Conservation (phyloP, 306 rosid genomes). For the Carpinus viminea region DNA sequence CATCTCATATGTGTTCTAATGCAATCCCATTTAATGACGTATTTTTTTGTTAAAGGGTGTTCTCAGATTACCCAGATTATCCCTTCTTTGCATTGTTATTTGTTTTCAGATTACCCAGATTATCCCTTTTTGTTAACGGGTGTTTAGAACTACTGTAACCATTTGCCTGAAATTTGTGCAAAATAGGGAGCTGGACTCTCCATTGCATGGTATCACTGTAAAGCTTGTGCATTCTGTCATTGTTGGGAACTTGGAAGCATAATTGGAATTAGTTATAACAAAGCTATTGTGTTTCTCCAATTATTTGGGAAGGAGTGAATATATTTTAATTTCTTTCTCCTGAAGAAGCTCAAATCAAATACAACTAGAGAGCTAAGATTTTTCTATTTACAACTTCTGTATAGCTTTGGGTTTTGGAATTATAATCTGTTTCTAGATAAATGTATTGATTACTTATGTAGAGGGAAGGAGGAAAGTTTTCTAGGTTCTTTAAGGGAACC, state of each 20-base stretch:
- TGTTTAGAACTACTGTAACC: background rate
- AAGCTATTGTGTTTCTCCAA: background rate
- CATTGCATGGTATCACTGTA: background rate
- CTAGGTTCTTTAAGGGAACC: no score
- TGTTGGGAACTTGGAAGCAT: background rate
- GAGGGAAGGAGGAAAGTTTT: no score
- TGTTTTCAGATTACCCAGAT: background rate
- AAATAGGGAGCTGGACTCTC: background rate
- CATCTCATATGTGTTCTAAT: background rate
- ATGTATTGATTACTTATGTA: no score
- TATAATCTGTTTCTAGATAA: no score
- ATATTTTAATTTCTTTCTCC: no score
- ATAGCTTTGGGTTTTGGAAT: no score
- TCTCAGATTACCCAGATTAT: background rate
- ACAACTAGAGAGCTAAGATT: no score
- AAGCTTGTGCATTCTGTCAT: background rate
- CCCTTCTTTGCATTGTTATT: background rate
- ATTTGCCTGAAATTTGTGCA: background rate
- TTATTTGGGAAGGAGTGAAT: no score
- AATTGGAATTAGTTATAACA: background rate
- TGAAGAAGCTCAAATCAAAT: no score
- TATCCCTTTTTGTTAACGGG: background rate
- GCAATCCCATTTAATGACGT: background rate
- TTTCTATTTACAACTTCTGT: no score
- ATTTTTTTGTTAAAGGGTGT: background rate